Evolutionary conservation across 1,284 basidiomycete genomes (phyloP).

Genomic region (Chondrostereum purpureum): DNA sequence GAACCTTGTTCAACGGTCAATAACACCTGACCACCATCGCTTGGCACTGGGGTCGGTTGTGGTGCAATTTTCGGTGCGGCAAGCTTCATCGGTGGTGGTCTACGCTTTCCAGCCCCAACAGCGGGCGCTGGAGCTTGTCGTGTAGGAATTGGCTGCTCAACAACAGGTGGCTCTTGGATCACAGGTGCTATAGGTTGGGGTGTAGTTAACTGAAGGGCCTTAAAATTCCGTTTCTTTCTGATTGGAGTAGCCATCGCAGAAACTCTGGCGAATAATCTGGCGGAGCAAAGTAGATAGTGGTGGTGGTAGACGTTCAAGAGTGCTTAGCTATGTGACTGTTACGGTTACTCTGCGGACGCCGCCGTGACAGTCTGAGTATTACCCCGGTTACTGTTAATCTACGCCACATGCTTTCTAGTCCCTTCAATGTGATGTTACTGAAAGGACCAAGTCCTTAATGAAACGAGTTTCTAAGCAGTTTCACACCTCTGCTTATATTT

Average conservation of each 20-base stretch:
- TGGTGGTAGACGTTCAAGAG: too few relatives aligned
- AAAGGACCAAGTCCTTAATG: too few relatives aligned
- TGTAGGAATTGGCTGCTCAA: conserved; percentile 10
- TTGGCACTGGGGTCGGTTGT: conserved; percentile 18
- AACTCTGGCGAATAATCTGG: too few relatives aligned
- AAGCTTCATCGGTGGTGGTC: conserved; percentile 39
- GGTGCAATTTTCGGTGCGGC: conserved; percentile 34
- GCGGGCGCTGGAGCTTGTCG: conserved; percentile 16
- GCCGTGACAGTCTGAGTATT: too few relatives aligned
- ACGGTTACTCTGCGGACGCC: too few relatives aligned
- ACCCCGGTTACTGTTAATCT: too few relatives aligned
- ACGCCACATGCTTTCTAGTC: too few relatives aligned
- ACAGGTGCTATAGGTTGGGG: conserved; percentile 1
- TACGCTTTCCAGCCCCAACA: conserved; percentile 26
- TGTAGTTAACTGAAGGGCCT: conserved; percentile 9
- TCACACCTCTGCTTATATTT: too few relatives aligned
- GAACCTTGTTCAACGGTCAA: conserved; percentile 24
- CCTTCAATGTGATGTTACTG: too few relatives aligned
- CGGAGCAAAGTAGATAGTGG: too few relatives aligned
- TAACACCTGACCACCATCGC: conserved; percentile 22
- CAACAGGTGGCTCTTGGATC: conserved; percentile 8
- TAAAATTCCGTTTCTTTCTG: conserved; percentile 13
- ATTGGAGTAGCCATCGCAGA: not conserved
- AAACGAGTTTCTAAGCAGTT: too few relatives aligned
- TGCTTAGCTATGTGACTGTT: too few relatives aligned